Conservation (phyloP, 2,329 filamentous ascomycete species). For the Ophiostoma sp. region DNA sequence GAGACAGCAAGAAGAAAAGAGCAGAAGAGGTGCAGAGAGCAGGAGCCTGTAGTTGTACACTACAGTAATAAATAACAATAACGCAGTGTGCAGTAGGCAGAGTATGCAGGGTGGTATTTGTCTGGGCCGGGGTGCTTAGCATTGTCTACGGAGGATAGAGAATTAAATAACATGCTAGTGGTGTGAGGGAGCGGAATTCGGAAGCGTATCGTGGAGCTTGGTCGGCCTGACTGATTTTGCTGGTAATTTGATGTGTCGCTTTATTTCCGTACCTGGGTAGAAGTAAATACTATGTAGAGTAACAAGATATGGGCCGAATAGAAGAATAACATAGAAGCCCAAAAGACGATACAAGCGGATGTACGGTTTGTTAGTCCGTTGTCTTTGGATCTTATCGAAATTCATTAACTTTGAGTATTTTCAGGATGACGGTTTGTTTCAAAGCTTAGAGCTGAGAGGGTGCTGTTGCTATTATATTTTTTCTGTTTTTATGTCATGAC, state of each 20-base stretch:
- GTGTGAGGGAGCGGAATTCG: conserved; percentile 4
- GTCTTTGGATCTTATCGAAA: too few relatives aligned
- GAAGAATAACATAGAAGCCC: too few relatives aligned
- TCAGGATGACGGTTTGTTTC: too few relatives aligned
- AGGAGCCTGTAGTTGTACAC: too few relatives aligned
- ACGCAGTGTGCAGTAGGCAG: neutral
- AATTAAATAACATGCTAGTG: neutral
- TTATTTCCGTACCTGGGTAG: neutral
- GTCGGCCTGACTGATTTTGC: neutral
- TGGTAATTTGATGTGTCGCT: neutral
- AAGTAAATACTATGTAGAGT: neutral
- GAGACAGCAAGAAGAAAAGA: neutral
- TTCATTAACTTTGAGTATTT: too few relatives aligned
- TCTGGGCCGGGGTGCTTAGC: neutral
- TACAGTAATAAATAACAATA: neutral
- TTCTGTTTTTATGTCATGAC: too few relatives aligned
- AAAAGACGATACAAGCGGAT: too few relatives aligned
- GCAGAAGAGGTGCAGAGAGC: neutral
- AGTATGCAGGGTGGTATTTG: neutral
- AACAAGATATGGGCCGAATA: neutral
- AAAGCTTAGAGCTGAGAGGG: too few relatives aligned
- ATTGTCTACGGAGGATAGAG: neutral
- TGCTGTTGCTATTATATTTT: too few relatives aligned
- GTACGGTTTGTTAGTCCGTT: too few relatives aligned
- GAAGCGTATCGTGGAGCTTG: conserved; percentile 4